These are phyloP conservation scores for Phytophthora boehmeriae DNA, from an alignment of 352 stramenopile genomes.

Conservation along the genomic window DNA sequence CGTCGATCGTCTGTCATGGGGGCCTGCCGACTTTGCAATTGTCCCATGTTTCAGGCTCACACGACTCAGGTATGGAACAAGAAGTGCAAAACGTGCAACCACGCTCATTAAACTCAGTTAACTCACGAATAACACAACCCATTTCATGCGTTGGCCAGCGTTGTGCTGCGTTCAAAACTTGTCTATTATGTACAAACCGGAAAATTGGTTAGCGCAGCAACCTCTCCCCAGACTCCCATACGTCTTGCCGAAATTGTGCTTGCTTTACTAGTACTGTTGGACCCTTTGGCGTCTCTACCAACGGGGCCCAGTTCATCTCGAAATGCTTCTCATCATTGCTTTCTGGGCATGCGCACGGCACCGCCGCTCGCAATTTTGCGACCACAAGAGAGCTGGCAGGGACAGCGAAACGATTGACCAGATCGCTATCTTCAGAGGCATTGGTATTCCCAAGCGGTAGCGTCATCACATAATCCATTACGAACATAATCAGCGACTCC, in stretches of 20 bases:
- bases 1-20: slow-evolving; percentile 59
- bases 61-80: slow-evolving; percentile 76
- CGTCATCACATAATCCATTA: slow-evolving; percentile 19
- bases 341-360: not conserved
- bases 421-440: not conserved
- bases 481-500: slow-evolving; percentile 19
- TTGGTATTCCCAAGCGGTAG: not conserved
- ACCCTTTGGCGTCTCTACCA: not conserved
- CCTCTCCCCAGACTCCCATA: not conserved
- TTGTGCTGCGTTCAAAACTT: not conserved
- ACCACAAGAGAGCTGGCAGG: slow-evolving; percentile 7
- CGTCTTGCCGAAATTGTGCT: not conserved
- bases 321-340: not conserved
- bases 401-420: slow-evolving; percentile 17
- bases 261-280: not conserved
- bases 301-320: slow-evolving; percentile 3
- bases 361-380: slow-evolving; percentile 9
- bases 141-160: not conserved
- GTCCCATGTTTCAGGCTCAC: slow-evolving; percentile 65
- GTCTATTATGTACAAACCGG: not conserved
- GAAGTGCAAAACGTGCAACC: slow-evolving; percentile 74
- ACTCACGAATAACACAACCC: not conserved
- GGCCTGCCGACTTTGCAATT: slow-evolving; percentile 59
- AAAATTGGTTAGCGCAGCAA: not conserved
- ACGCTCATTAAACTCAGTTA: slow-evolving; percentile 47